These are phyloP conservation scores for Trametes cingulata DNA, from an alignment of 768 basidiomycete species.

Conservation along the genomic window DNA sequence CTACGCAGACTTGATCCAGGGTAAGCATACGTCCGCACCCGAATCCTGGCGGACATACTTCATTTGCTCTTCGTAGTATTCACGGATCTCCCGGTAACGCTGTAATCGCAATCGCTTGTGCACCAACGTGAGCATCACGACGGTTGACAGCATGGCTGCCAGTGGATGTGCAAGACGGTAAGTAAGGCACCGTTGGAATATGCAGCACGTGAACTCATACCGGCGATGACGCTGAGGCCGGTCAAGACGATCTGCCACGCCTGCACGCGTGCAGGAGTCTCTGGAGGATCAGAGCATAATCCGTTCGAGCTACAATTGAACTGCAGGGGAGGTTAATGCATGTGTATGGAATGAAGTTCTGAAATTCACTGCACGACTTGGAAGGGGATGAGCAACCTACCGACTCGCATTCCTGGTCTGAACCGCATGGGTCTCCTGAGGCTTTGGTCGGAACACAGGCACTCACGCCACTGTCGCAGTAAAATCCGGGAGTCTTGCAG, in stretches of 20 bases:
- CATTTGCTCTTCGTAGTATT: conserved; percentile 53
- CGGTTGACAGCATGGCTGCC: conserved; percentile 41
- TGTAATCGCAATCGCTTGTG: conserved; percentile 43
- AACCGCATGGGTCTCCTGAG: conserved; percentile 44
- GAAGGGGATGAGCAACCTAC: conserved; percentile 34
- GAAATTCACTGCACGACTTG: too few relatives aligned
- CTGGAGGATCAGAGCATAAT: conserved; percentile 38
- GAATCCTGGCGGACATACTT: conserved; percentile 19
- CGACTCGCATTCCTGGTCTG: conserved; percentile 55
- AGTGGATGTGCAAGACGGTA: not conserved
- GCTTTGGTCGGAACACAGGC: conserved; percentile 48
- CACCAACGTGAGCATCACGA: conserved; percentile 40
- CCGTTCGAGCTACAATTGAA: conserved; percentile 34
- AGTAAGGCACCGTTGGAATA: not conserved
- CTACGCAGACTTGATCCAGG: conserved; percentile 11
- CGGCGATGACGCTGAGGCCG: conserved; percentile 37
- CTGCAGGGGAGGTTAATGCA: too few relatives aligned
- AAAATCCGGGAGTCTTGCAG: conserved; percentile 52
- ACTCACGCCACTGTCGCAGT: conserved; percentile 48
- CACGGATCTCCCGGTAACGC: conserved; percentile 42
- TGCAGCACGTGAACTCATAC: conserved; percentile 26
- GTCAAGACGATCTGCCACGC: conserved; percentile 48
- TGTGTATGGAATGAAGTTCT: not conserved
- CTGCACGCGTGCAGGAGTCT: conserved; percentile 39
- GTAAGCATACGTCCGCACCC: too few relatives aligned